These are phyloP conservation scores for Colletotrichum euphorbiae DNA, from an alignment of 2,329 filamentous ascomycete genomes.

Conservation along the genomic window DNA sequence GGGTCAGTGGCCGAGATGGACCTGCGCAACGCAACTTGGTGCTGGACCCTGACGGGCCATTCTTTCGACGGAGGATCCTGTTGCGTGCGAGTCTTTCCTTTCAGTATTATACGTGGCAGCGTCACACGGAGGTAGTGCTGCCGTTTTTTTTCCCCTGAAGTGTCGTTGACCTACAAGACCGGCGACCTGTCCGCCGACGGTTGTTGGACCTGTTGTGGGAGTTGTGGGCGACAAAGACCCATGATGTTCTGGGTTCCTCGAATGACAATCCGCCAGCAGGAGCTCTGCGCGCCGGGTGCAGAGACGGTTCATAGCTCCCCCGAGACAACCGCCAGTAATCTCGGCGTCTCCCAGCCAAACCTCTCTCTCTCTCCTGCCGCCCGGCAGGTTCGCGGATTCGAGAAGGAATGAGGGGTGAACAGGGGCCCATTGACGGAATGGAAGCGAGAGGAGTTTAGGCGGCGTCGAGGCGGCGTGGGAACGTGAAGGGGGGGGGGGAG, in stretches of 20 bases:
- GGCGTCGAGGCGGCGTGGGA: conserved; percentile 8
- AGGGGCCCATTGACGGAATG: conserved; percentile 10
- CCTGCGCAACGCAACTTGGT: not conserved
- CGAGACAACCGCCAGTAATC: conserved; percentile 3
- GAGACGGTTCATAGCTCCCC: conserved; percentile 9
- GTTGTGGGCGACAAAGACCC: not conserved
- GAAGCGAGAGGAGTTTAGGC: conserved; percentile 23
- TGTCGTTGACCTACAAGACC: no score
- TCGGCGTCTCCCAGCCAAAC: not conserved
- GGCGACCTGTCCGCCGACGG: not conserved
- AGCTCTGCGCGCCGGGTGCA: not conserved
- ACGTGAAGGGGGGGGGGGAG: conserved; percentile 10
- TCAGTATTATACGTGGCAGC: no score
- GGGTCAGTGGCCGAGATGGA: not conserved
- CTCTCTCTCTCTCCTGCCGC: not conserved
- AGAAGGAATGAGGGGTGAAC: not conserved
- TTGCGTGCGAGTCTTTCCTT: no score
- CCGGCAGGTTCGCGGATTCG: not conserved
- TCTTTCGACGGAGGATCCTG: no score
- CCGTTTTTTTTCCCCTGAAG: no score
- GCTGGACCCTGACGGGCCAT: not conserved
- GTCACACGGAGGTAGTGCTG: no score
- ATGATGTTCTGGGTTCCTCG: not conserved
- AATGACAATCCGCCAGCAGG: not conserved
- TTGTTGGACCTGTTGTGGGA: not conserved